These are phyloP conservation scores for Rubia peregrina DNA, from an alignment of 305 asterid species.

Conservation along the genomic window DNA sequence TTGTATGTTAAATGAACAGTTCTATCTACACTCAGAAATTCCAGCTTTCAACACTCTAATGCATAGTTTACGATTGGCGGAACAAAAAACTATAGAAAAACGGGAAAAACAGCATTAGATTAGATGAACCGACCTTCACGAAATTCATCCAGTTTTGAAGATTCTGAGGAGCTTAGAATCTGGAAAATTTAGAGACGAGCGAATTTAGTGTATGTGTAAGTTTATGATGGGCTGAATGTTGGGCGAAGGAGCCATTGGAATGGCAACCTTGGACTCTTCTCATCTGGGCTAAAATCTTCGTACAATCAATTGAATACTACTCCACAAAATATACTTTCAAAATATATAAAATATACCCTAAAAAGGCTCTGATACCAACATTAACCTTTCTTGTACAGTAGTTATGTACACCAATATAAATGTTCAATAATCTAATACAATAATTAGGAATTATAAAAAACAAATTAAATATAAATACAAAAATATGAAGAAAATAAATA, in stretches of 20 bases:
- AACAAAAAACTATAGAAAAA: too few relatives aligned
- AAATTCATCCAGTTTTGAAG: slow-evolving; percentile 8
- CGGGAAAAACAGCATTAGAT: not conserved
- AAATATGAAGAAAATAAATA: too few relatives aligned
- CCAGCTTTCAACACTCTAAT: not conserved
- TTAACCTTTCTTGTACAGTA: too few relatives aligned
- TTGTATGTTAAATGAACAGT: not conserved
- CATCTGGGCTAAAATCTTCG: not conserved
- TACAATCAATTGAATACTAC: too few relatives aligned
- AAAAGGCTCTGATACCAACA: too few relatives aligned
- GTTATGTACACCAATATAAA: too few relatives aligned
- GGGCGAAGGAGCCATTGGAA: not conserved
- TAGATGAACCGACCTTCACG: slow-evolving; percentile 11
- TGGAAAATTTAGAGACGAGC: not conserved
- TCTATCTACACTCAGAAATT: not conserved
- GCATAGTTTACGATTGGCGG: too few relatives aligned
- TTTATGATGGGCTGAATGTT: not conserved
- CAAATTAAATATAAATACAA: too few relatives aligned
- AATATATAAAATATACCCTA: too few relatives aligned
- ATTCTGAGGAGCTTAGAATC: not conserved
- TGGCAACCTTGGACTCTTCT: not conserved
- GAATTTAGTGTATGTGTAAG: not conserved
- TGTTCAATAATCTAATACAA: too few relatives aligned
- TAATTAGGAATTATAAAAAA: too few relatives aligned
- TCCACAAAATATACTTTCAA: too few relatives aligned